Conservation (phyloP, 2,329 filamentous ascomycete species). For the Neofusicoccum sp. region DNA sequence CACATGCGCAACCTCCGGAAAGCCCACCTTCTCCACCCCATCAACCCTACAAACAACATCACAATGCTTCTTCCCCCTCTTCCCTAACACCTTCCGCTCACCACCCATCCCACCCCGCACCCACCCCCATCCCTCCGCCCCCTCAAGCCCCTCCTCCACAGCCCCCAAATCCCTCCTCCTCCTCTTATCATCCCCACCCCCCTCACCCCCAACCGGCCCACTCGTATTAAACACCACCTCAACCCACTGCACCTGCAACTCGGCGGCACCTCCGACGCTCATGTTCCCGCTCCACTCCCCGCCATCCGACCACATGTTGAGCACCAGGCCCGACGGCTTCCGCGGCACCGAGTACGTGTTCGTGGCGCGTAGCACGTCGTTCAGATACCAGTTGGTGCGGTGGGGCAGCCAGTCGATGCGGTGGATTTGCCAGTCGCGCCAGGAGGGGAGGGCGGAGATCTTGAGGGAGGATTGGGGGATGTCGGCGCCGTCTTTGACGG, state of each 20-base stretch:
- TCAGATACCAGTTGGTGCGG: constrained; percentile 59
- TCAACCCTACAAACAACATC: constrained; percentile 42
- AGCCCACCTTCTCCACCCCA: constrained; percentile 36
- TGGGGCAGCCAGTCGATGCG: constrained; percentile 62
- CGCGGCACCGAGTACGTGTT: constrained; percentile 60
- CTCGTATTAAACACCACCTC: constrained; percentile 58
- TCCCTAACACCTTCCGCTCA: constrained; percentile 18
- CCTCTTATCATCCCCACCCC: constrained; percentile 26
- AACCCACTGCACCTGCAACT: constrained; percentile 65
- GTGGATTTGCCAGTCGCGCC: constrained; percentile 62
- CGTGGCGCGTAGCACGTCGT: constrained; percentile 53
- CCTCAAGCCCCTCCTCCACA: not conserved
- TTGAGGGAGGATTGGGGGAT: constrained; percentile 53
- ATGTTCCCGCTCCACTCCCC: constrained; percentile 64
- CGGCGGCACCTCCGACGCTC: constrained; percentile 53
- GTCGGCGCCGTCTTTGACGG: constrained; percentile 49
- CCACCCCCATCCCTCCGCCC: not conserved
- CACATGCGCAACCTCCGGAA: constrained; percentile 37
- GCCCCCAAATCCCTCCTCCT: not conserved
- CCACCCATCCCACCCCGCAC: not conserved
- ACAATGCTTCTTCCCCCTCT: constrained; percentile 27
- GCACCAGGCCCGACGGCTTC: constrained; percentile 55
- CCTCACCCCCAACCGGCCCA: constrained; percentile 34
- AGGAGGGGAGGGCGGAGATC: constrained; percentile 51
- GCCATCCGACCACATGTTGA: constrained; percentile 66